Evolutionary conservation across 2,329 filamentous ascomycete species (phyloP), one percentile per base, ranked within the genome.

Genomic region (Monosporascus sp.): DNA sequence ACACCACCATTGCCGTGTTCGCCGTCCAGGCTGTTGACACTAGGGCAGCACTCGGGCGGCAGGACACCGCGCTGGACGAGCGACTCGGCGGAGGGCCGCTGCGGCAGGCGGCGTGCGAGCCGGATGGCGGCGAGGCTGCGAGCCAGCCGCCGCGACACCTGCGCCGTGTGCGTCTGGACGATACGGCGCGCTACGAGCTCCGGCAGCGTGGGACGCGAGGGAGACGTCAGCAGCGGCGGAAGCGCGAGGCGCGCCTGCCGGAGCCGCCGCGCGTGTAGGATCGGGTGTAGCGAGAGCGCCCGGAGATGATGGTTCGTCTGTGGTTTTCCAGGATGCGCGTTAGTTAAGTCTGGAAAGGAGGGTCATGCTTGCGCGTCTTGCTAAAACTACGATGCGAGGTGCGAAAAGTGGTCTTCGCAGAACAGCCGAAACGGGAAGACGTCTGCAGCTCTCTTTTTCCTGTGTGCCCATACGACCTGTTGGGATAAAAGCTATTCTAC

Each of bases 121-220:
- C 82, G 81, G 62, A 89, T 89, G 50, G 81, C 80, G 6, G 84
- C 81, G 3, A 90, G 76, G 16, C 79, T 85, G 52, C 84, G 80
- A 46, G 81, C 82, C 3, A 90, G 77, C 22, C 77, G 75, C 20
- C 85, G 80, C 3, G 86, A 87, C 24, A 86, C 79, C 46, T 86
- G 76, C 36, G 85, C 82, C 16, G 84, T 89, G 52, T 79, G 76
- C 41, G 85, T 87, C 43, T 88, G 70, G 69, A 88, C 86, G 64
- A 90, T 88, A 66, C 76, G 79, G 41, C 84, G 79, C 22, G 76
- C 70, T 50, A 86, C 83, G 16, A 89, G 82, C 52, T 87, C 82
- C 38, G 81, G 69, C 2, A 85, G 73, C 4, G 82, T 78, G 2
- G 86, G 83, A 7, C 84, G 79, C 27, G 74, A 77, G 5, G 83